phyloP scores from a whole-genome alignment of 768 basidiomycete genomes.

The Sistotremastrum suecicum region DNA sequence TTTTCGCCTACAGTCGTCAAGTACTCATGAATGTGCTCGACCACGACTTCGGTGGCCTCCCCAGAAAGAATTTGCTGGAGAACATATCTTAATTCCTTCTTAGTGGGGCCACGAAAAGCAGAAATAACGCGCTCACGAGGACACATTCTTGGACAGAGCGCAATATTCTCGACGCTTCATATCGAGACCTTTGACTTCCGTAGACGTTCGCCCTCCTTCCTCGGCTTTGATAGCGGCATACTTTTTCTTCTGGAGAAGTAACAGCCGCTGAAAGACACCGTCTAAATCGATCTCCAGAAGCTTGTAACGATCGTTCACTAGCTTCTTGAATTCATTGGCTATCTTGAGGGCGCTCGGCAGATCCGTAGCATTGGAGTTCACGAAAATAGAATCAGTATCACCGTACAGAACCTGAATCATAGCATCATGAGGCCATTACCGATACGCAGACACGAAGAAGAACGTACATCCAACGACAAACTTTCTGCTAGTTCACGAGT shows the following conservation, averaged over 20 bases:
- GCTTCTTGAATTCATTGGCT: constrained; percentile 85
- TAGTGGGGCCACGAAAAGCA: not conserved
- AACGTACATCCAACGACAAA: constrained; percentile 71
- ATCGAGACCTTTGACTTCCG: constrained; percentile 92
- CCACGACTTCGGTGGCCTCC: constrained; percentile 76
- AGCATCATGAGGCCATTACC: not conserved
- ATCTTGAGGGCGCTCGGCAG: constrained; percentile 84
- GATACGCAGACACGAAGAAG: not conserved
- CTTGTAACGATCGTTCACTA: constrained; percentile 90
- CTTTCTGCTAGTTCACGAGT: constrained; percentile 88
- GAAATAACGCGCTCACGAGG: constrained; percentile 48
- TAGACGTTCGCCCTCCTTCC: constrained; percentile 60
- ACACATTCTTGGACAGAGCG: constrained; percentile 79
- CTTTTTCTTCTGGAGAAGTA: constrained; percentile 97
- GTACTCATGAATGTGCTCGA: constrained; percentile 89
- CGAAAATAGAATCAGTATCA: constrained; percentile 97
- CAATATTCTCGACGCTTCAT: constrained; percentile 99
- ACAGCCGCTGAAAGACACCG: constrained; percentile 79
- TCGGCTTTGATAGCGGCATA: constrained; percentile 96
- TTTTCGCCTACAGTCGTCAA: constrained; percentile 61
- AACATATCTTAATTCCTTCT: constrained; percentile 47
- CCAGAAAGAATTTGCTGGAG: constrained; percentile 86
- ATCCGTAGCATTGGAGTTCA: constrained; percentile 88
- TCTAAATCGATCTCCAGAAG: constrained; percentile 96
- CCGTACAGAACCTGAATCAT: constrained; percentile 81